Conservation (phyloP, 1,284 basidiomycete genomes). For the Papiliotrema terrestris region DNA sequence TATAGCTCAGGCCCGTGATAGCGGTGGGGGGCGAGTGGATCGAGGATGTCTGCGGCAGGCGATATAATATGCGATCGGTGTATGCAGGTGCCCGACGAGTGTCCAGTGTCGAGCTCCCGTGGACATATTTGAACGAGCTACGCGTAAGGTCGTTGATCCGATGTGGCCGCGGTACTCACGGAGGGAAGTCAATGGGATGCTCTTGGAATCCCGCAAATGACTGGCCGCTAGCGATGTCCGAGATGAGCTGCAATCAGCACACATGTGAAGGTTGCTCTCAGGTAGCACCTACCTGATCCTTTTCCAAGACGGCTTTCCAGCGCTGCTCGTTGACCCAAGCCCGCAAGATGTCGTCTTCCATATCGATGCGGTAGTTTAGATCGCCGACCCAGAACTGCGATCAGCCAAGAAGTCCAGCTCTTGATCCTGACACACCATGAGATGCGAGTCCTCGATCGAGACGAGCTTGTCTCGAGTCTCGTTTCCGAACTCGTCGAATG, state of each 20-base stretch:
- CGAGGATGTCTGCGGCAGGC: slow-evolving; percentile 3
- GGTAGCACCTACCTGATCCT: slow-evolving; percentile 30
- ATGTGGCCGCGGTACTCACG: slow-evolving; percentile 18
- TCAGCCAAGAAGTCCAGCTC: neutral
- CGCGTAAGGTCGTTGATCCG: slow-evolving; percentile 1
- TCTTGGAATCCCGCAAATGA: slow-evolving; percentile 39
- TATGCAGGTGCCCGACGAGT: slow-evolving; percentile 39
- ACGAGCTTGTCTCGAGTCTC: slow-evolving; percentile 17
- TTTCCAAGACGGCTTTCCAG: slow-evolving; percentile 31
- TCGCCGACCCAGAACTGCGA: slow-evolving; percentile 45
- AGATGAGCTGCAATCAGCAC: slow-evolving; percentile 21
- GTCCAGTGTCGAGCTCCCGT: slow-evolving; percentile 37
- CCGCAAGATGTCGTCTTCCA: slow-evolving; percentile 28
- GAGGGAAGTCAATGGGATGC: slow-evolving; percentile 32
- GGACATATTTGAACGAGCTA: slow-evolving; percentile 44
- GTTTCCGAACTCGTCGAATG: slow-evolving; percentile 31
- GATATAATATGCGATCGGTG: slow-evolving; percentile 38
- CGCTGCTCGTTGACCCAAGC: slow-evolving; percentile 26
- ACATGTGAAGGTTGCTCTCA: neutral
- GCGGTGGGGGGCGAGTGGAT: slow-evolving; percentile 9
- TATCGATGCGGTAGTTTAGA: slow-evolving; percentile 41
- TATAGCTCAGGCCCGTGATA: slow-evolving; percentile 17
- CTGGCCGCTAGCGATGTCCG: slow-evolving; percentile 31
- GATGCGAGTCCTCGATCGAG: slow-evolving; percentile 30
- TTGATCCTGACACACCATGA: slow-evolving; percentile 18